These are phyloP conservation scores for Trametes elegans DNA, from an alignment of 768 basidiomycete genomes.

Conservation along the genomic window DNA sequence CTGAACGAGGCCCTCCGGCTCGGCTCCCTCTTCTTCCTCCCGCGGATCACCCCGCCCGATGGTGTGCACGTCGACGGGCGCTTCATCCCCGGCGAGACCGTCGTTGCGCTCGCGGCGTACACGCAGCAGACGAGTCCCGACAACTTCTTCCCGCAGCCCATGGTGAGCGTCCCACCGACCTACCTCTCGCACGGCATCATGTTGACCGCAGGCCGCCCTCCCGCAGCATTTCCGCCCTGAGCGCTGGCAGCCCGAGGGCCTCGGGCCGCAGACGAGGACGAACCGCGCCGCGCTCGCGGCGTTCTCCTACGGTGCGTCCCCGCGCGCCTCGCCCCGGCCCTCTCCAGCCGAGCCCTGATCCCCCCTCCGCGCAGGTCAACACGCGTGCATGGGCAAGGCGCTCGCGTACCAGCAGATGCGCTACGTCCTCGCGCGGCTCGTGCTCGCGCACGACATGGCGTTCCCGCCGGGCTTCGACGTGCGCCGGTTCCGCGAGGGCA, in stretches of 20 bases:
- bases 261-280: not conserved
- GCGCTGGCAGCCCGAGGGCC: conserved; percentile 33
- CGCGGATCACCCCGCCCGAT: conserved; percentile 29
- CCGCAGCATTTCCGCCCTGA: conserved; percentile 37
- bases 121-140: conserved; percentile 27
- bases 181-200: conserved; percentile 34
- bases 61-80: conserved; percentile 30
- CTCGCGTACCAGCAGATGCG: conserved; percentile 34
- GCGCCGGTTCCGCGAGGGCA: conserved; percentile 26
- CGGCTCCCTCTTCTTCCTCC: conserved; percentile 30
- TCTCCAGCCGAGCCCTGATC: not conserved
- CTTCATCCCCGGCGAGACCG: conserved; percentile 31
- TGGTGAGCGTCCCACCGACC: conserved; percentile 22
- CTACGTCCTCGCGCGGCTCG: conserved; percentile 25
- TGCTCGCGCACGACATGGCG: conserved; percentile 31
- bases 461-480: conserved; percentile 29
- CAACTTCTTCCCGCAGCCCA: conserved; percentile 31
- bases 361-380: conserved; percentile 27
- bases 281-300: conserved; percentile 13
- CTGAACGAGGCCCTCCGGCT: conserved; percentile 34
- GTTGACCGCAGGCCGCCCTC: conserved; percentile 12
- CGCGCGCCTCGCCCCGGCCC: not conserved
- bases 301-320: conserved; percentile 20
- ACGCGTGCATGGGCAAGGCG: conserved; percentile 31
- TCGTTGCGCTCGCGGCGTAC: conserved; percentile 31